Evolutionary conservation across 352 stramenopile genomes (phyloP).

Genomic region (Phytophthora chlamydospora): DNA sequence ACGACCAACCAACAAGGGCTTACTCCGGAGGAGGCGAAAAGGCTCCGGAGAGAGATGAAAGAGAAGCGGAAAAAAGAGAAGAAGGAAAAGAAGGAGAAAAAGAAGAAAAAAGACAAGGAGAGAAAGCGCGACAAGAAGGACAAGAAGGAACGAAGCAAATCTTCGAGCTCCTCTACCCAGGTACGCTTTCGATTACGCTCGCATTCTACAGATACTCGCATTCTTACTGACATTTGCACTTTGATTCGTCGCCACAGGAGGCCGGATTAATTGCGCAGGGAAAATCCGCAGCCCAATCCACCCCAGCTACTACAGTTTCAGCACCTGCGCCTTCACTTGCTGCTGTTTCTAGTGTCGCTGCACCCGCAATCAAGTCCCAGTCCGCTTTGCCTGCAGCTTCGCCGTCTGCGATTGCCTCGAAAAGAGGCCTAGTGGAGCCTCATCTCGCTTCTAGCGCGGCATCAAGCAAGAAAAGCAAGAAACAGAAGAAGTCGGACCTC

Average conservation of each 20-base stretch:
- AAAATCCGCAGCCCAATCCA: conserved; percentile 4
- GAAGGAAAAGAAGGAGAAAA: conserved; percentile 75
- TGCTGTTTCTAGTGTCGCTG: conserved; percentile 7
- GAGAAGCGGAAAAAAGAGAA: conserved; percentile 74
- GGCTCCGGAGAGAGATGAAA: conserved; percentile 53
- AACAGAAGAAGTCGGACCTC: conserved; percentile 82
- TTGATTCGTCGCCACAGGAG: conserved; percentile 17
- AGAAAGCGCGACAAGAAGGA: conserved; percentile 66
- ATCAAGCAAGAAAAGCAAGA: conserved; percentile 67
- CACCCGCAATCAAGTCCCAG: conserved; percentile 1
- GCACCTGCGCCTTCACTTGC: background rate
- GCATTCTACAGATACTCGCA: background rate
- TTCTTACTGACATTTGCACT: conserved; percentile 1
- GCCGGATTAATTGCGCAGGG: conserved; percentile 3
- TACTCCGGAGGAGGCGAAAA: conserved; percentile 36
- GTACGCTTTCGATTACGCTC: conserved; percentile 9
- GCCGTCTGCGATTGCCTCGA: conserved; percentile 34
- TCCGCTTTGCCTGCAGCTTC: conserved; percentile 10
- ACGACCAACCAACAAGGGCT: conserved; percentile 14
- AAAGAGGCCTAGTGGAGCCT: conserved; percentile 39
- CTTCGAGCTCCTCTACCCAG: conserved; percentile 25
- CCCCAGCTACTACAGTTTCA: background rate
- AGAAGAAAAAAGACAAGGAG: conserved; percentile 63
- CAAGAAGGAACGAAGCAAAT: conserved; percentile 55
- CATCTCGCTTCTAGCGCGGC: conserved; percentile 32